Evolutionary conservation across 1,284 basidiomycete genomes (phyloP), one percentile per base, ranked within the genome.

Genomic region (Fistulinella staudtii): DNA sequence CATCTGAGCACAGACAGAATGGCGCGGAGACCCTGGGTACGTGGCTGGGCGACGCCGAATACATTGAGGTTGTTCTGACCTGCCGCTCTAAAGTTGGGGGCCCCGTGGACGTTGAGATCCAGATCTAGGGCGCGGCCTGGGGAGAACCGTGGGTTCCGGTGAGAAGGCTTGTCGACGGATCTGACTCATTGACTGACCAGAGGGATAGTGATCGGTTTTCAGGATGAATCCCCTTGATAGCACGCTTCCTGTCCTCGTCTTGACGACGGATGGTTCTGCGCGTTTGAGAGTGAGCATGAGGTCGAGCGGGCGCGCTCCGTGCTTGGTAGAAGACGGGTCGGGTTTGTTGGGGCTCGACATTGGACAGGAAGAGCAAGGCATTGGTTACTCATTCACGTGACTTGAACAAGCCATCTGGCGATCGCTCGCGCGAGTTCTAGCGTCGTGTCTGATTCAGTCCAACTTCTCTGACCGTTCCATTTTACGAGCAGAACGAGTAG

Each of bases 1-100:
- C 88, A 92, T 21, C 85, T 77, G 6, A 99, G 76, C 6, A 95
- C 77, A 18, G 92, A 91, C 5, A 99, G 73, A 41, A 99, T 92
- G 1, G 93, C 93, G 47, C 92, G 80, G 13, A 99, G 74, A 15
- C 96, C 96, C 51, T 93, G 86, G 0, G 92, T 83, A 4, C 94
- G 92, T 11, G 96, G 96, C 63, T 99, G 96, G 2, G 96, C 96
- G 7, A 86, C 88, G 15, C 93, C 94, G 62, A 88, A 96, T 2
- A 97, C 90, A 53, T 93, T 93, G 38, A 95, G 74, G 51, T 80
- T 79, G 33, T 81, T 83, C 38, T 82, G 77, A 44, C 81, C 73
- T 18, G 86, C 85, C 37, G 89, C 83, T 49, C 96, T 78, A 63
- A 99, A 98, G 69, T 98, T 97, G 3, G 95, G 94, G 17, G 95